These are phyloP conservation scores for Scutellaria galericulata DNA, from an alignment of 257 asterid species.

Conservation along the genomic window DNA sequence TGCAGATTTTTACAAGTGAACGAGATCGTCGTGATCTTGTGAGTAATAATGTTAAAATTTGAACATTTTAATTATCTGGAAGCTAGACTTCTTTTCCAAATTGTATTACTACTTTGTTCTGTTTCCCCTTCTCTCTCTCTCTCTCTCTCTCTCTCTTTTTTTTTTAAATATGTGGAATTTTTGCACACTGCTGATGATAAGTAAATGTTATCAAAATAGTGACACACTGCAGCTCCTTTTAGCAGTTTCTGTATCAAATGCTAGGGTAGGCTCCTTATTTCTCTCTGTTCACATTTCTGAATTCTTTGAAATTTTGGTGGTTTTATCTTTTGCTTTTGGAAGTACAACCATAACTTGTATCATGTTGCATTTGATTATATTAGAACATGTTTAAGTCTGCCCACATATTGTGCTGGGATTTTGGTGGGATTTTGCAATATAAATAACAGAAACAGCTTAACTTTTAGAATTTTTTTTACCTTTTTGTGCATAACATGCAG, in stretches of 20 bases:
- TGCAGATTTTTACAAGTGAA: conserved; percentile 88
- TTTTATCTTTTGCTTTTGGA: conserved; percentile 24
- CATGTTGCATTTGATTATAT: background rate
- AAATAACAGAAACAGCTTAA: background rate
- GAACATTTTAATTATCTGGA: conserved; percentile 1
- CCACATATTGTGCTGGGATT: background rate
- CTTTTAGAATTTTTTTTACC: background rate
- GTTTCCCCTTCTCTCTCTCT: background rate
- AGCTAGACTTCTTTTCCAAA: conserved; percentile 21
- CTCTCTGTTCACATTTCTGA: background rate
- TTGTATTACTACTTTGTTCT: conserved; percentile 7
- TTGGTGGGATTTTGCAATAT: conserved; percentile 4
- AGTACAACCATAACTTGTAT: conserved; percentile 15
- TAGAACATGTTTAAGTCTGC: conserved; percentile 17
- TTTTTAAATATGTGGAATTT: background rate
- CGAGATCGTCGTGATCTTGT: conserved; percentile 99
- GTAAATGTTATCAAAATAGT: background rate
- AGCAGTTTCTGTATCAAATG: conserved; percentile 15
- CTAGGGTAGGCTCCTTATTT: background rate
- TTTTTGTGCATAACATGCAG: background rate
- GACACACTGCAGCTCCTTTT: conserved; percentile 8
- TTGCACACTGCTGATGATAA: conserved; percentile 8
- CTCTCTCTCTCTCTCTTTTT: no score
- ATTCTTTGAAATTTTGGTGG: conserved; percentile 27
- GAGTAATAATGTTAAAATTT: conserved; percentile 42